Base-by-base conservation (phyloP, 306 rosid species). In the Geum urbanum region DNA sequence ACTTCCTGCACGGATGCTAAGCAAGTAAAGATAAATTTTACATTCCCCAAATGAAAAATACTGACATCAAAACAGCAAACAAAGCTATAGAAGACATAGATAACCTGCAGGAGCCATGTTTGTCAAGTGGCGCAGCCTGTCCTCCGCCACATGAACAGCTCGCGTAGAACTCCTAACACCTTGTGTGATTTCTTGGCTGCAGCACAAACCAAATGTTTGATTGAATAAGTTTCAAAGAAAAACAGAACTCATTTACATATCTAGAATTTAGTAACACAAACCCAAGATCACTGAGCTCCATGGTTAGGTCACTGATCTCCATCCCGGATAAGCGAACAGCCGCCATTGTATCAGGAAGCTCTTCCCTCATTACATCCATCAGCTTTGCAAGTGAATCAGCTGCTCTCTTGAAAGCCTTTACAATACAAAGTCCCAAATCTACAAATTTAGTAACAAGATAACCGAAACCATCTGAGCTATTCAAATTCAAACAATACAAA, bases 281-380 rank as follows among this genome's bases (percentile, higher is more conserved):
- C 95, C 99, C 95, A 12, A 89, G 71, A 83, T 91, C 96, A 76
- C 92, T 87, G 67, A 95, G 96, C 72, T 91, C 95, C 72, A 86
- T 83, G 15, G 97, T 91, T 37, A 91, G 76, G 81, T 95, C 99
- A 71, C 89, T 86, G 65, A 91, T 89, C 87, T 95, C 97, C 96
- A 91, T 91, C 75, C 96, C 96, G 69, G 99, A 94, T 82, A 94
- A 77, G 8, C 95, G 86, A 78, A 94, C 80, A 50, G 96, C 88
- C 16, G 95, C 89, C 96, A 91, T 88, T 45, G 99, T 94, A 62
- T 79, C 90, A 0, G 99, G 99, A 73, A 94, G 88, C 76, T 94
- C 99, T 78, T 88, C 97, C 82, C 95, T 83, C 20, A 95, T 76
- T 4, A 84, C 79, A 82, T 91, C 97, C 96, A 91, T 87, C 61